Evolutionary conservation across 257 asterid species (phyloP).

Genomic region (Verbena officinalis): DNA sequence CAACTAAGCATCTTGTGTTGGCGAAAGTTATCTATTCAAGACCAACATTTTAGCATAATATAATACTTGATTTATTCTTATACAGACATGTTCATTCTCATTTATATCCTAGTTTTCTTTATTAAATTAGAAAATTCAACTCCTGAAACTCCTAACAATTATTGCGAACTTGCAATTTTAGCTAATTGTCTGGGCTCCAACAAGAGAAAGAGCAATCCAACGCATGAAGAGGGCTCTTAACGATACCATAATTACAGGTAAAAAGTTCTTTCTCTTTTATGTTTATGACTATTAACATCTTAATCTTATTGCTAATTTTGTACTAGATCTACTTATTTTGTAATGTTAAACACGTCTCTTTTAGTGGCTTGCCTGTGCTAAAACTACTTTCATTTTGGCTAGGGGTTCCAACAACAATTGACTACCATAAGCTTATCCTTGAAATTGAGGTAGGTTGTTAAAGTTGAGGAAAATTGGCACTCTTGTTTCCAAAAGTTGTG

Average conservation of each 20-base stretch:
- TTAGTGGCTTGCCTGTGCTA: constrained; percentile 8
- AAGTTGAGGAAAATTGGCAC: constrained; percentile 9
- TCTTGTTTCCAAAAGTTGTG: not conserved
- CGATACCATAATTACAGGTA: constrained; percentile 91
- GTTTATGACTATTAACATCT: constrained; percentile 1
- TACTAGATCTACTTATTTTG: not conserved
- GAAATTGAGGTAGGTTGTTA: constrained; percentile 74
- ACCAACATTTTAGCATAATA: not conserved
- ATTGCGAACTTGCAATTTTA: constrained; percentile 31
- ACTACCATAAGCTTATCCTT: constrained; percentile 96
- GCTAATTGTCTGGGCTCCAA: constrained; percentile 99
- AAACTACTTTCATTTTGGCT: constrained; percentile 28
- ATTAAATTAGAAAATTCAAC: constrained; percentile 13
- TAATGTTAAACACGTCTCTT: not conserved
- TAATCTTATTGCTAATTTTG: not conserved
- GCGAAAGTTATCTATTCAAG: not conserved
- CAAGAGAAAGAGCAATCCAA: constrained; percentile 88
- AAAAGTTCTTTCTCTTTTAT: constrained; percentile 1
- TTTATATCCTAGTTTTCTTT: constrained; percentile 21
- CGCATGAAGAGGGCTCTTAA: constrained; percentile 99
- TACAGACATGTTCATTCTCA: not conserved
- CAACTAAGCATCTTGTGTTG: not conserved
- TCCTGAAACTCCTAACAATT: constrained; percentile 25
- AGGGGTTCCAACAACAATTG: constrained; percentile 99
- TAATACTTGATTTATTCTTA: constrained; percentile 14